Evolutionary conservation across 176 grass and related monocot species (phyloP).

Genomic region (Bonia amplexicaulis): DNA sequence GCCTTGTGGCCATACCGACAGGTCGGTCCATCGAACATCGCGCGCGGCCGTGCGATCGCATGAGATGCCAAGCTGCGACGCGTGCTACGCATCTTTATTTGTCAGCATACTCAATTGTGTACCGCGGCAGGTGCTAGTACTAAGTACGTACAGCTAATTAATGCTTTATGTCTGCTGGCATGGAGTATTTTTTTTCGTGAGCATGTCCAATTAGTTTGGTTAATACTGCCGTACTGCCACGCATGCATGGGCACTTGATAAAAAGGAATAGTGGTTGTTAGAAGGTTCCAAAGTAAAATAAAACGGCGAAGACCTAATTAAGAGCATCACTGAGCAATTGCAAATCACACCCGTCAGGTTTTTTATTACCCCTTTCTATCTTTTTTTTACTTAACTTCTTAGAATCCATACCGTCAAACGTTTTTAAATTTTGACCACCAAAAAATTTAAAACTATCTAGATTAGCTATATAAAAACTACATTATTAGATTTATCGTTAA

Average conservation of each 20-base stretch:
- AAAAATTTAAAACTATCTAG: no score
- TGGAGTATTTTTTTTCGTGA: not conserved
- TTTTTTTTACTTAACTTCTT: no score
- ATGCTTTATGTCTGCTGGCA: not conserved
- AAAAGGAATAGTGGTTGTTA: not conserved
- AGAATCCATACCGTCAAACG: no score
- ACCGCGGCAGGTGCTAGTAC: not conserved
- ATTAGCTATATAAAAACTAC: no score
- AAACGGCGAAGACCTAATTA: constrained; percentile 7
- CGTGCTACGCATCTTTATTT: not conserved
- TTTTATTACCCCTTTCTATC: no score
- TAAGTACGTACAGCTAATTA: not conserved
- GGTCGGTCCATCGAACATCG: not conserved
- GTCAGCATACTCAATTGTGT: not conserved
- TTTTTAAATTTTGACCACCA: no score
- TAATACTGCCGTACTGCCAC: not conserved
- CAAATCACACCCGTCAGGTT: not conserved
- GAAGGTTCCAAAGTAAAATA: not conserved
- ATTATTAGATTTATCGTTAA: no score
- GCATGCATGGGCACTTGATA: not conserved
- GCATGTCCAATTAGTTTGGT: no score
- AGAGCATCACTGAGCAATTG: not conserved
- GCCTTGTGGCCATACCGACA: not conserved
- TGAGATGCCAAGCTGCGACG: not conserved
- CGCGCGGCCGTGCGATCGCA: not conserved